Base-by-base conservation (phyloP, 306 rosid species). In the Psophocarpus tetragonolobus region DNA sequence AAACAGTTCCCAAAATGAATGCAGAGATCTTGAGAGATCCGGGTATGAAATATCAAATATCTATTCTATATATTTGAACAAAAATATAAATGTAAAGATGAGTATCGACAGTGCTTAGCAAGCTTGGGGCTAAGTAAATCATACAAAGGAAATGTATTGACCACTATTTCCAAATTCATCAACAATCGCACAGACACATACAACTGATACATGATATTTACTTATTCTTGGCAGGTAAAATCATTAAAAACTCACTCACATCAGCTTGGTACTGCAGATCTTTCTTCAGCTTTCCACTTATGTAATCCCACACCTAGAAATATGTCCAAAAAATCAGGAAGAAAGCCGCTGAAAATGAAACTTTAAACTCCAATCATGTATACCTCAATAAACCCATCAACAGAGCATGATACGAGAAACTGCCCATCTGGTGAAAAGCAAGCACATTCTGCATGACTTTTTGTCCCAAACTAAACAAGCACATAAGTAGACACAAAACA, bases 261-360 rank as follows among this genome's bases (percentile, higher is more conserved):
- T 96, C 98, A 75, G 99, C 98, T 85, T 96, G 99, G 90, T 96
- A 96, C 87, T 92, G 99, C 81, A 96, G 97, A 84, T 96, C 99
- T 85, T 96, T 96, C 91, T 96, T 96, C 85, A 96, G 90, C 71
- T 96, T 96, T 81, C 99, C 98, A 76, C 99, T 96, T 53, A 93
- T 74, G 84, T 96, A 93, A 82, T 93, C 99, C 98, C 98, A 96
- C 76, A 96, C 99, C 97, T 91, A 80, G 66, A 73, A 67, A 81
- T 48, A 70, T 77, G 75, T 45, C 82, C 48, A 20, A 44, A 35
- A 73, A 61, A 73, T 77, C 74, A 79, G 73, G 71, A 65, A 64
- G 33, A 82, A 79, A 75, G 47, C 64, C 45, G 71, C 75, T 27
- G 12, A 50, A 71, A 58, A 47, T 15, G 18, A 23, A 71, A 75